Conservation (phyloP, 1,139 yeast genomes). For the Yamadazyma membranifaciens region DNA sequence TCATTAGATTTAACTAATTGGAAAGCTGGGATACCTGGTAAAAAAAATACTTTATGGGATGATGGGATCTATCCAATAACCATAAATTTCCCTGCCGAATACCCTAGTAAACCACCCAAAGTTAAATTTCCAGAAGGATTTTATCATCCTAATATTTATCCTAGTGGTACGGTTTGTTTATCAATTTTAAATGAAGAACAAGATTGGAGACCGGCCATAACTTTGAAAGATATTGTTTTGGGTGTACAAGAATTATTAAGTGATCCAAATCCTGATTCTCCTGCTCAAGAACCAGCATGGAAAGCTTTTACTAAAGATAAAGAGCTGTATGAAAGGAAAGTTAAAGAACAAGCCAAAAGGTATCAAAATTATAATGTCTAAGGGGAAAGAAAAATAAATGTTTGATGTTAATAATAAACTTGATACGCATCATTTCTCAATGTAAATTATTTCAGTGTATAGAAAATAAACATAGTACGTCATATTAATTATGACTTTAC, state of each 20-base stretch:
- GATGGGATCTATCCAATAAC: slow-evolving; percentile 88
- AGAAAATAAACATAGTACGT: too few species aligned
- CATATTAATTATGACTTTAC: too few species aligned
- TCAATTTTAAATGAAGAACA: slow-evolving; percentile 92
- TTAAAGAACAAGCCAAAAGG: slow-evolving; percentile 75
- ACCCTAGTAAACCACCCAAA: slow-evolving; percentile 96
- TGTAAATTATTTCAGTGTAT: neutral
- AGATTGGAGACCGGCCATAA: slow-evolving; percentile 98
- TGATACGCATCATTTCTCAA: neutral
- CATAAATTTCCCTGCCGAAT: slow-evolving; percentile 81
- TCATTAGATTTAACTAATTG: slow-evolving; percentile 79
- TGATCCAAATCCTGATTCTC: slow-evolving; percentile 90
- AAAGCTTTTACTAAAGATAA: slow-evolving; percentile 73
- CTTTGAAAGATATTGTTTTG: slow-evolving; percentile 81
- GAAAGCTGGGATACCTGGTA: slow-evolving; percentile 97
- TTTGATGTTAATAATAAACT: slow-evolving; percentile 1
- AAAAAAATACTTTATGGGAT: slow-evolving; percentile 80
- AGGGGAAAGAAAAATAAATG: neutral
- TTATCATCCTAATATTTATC: slow-evolving; percentile 96
- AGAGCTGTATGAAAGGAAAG: slow-evolving; percentile 69
- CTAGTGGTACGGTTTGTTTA: slow-evolving; percentile 93
- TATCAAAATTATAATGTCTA: slow-evolving; percentile 37
- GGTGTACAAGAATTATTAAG: slow-evolving; percentile 92
- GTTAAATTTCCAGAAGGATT: slow-evolving; percentile 84
- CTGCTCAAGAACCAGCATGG: slow-evolving; percentile 98